Evolutionary conservation across 331 rosid species (phyloP), one percentile per base, ranked within the genome.

Genomic region (Acacia pycnantha): DNA sequence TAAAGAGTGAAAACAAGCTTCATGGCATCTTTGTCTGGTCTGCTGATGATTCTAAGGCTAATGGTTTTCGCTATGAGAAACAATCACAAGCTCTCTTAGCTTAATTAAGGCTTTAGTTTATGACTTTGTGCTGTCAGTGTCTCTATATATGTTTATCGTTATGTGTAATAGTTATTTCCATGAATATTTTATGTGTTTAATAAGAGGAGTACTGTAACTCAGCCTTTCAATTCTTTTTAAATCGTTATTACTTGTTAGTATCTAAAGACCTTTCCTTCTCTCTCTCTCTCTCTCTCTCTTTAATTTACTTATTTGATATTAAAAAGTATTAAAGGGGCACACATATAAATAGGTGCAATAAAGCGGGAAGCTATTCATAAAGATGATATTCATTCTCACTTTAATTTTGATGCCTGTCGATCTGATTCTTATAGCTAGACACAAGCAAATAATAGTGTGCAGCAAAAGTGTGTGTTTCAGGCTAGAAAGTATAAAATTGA

Each of bases 1-100:
- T 90, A 47, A 90, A 40, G 69, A 74, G 40, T 33, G 80, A 88
- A 73, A 59, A 81, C 0, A 33, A 69, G 15, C 90, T 90, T 12
- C 37, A 77, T 80, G 90, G 94, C 0, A 88, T 90, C 68, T 90
- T 90, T 74, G 77, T 90, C 68, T 90, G 89, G 92, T 88, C 87
- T 5, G 94, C 92, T 1, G 94, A 90, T 82, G 89, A 88, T 43
- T 90, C 94, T 40, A 71, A 40, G 86, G 84, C 67, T 46, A 79
- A 82, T 70, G 82, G 81, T 14, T 89, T 87, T 68, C 80, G 81
- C 27, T 88, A 79, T 47, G 92, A 90, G 79, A 89, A 86, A 65
- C 87, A 79, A 53, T 81, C 92, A 9, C 89, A 90, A 21, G 78
- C 78, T 10, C 84, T 90, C 46, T 75, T 90, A 33, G 90, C 89